Base-by-base conservation (phyloP, 345 rosid genomes). In the Camelina laxa region DNA sequence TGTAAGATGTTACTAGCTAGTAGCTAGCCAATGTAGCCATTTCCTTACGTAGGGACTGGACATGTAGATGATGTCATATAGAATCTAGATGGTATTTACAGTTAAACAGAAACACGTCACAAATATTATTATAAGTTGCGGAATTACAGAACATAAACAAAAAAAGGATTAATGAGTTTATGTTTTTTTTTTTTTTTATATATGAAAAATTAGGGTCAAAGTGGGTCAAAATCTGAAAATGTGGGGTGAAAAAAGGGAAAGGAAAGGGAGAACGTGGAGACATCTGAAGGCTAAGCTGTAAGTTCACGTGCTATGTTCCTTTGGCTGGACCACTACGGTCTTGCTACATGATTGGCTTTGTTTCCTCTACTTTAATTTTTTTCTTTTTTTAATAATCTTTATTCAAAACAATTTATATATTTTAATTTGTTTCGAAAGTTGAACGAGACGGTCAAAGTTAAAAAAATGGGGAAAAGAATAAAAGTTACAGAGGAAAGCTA, bases 271-370 rank as follows among this genome's bases (percentile, higher is more conserved):
- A 56, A 50, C 75, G 80, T 76, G 80, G 78, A 79, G 73, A 70
- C 63, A 67, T 82, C 75, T 79, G 85, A 81, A 78, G 56, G 75
- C 65, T 55, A 74, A 69, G 62, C 86, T 83, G 86, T 79, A 83
- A 65, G 73, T 73, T 83, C 92, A 86, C 92, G 90, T 85, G 92
- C 82, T 72, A 58, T 85, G 89, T 85, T 78, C 73, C 44, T 77
- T 48, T 64, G 63, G 36, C 74, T 87, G 92, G 87, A 78, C 90
- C 84, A 80, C 80, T 66, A 63, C 35, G 59, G 76, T 67, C 70
- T 55, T 66, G 51, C 51, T n/a, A 70, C 81, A 83, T 85, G 83
- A 85, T 80, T 78, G 84, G 80, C 62, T 82, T 60, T 65, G 75
- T 56, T 76, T 76, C 51, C 50, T 53, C 58, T 12, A 4, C 30